A percentile compares a stretch with the other conserved stretches of the same genome.
phyloP scores from a whole-genome alignment of 345 rosid species.

The Toxicodendron radicans region DNA sequence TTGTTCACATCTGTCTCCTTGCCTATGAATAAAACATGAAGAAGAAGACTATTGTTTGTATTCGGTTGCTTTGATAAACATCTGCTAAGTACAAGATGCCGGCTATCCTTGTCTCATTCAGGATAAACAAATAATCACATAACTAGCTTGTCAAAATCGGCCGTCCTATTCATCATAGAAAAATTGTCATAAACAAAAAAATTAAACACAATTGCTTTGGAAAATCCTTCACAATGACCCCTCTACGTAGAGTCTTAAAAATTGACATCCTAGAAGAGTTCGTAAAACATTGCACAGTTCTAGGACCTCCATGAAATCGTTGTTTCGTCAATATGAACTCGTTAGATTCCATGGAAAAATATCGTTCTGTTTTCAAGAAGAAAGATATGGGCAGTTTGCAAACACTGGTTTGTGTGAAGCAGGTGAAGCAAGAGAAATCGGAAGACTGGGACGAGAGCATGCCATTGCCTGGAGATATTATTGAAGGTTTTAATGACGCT shows the following conservation, averaged over 20 bases:
- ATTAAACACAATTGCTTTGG: conserved; percentile 1
- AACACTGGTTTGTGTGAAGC: conserved; percentile 39
- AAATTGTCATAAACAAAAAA: neutral
- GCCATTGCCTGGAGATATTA: conserved; percentile 55
- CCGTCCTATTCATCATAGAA: neutral
- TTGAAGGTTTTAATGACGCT: conserved; percentile 39
- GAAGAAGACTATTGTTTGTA: too few relatives aligned
- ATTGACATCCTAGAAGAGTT: conserved; percentile 16
- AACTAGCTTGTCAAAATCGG: too few relatives aligned
- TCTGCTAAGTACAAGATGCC: too few relatives aligned
- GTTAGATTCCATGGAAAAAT: conserved; percentile 17
- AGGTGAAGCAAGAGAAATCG: conserved; percentile 43
- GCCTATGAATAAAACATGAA: too few relatives aligned
- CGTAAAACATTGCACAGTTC: neutral
- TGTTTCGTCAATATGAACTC: conserved; percentile 3
- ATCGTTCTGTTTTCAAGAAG: conserved; percentile 9
- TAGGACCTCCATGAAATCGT: neutral
- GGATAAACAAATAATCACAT: too few relatives aligned
- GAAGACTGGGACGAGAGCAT: conserved; percentile 51
- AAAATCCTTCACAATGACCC: conserved; percentile 14
- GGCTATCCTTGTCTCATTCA: neutral
- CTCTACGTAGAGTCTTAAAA: conserved; percentile 12
- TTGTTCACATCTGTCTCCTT: too few relatives aligned
- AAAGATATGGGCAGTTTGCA: conserved; percentile 21
- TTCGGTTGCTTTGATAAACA: too few relatives aligned